Conservation (phyloP, 805 yeast genomes). For the Saccharomycopsis fermentans region DNA sequence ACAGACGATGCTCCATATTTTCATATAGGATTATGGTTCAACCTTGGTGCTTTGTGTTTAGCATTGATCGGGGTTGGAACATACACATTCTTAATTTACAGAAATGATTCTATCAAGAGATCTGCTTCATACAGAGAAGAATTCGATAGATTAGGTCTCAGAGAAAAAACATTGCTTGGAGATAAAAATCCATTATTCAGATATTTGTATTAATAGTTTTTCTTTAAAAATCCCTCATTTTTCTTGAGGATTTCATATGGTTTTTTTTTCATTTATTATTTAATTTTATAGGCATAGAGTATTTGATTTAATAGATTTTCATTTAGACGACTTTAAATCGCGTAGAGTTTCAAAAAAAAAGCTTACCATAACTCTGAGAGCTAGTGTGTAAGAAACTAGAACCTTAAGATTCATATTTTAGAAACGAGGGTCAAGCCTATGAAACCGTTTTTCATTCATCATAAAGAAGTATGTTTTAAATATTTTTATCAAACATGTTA, state of each 20-base stretch:
- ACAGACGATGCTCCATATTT: constrained; percentile 7
- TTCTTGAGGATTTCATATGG: not conserved
- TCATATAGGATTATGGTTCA: constrained; percentile 7
- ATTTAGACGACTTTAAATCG: not conserved
- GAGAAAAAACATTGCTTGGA: constrained; percentile 15
- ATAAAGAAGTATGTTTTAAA: too few relatives aligned
- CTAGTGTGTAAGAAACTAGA: too few relatives aligned
- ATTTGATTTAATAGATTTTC: not conserved
- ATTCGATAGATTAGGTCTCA: constrained; percentile 4
- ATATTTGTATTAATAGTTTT: constrained; percentile 5
- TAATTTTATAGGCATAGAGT: not conserved
- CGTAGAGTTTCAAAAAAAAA: too few relatives aligned
- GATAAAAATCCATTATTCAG: constrained; percentile 16
- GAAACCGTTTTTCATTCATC: too few relatives aligned
- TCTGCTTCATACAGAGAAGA: constrained; percentile 7
- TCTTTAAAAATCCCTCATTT: not conserved
- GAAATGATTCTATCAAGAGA: constrained; percentile 5
- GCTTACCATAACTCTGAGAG: too few relatives aligned
- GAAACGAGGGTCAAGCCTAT: too few relatives aligned
- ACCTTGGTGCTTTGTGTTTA: constrained; percentile 5
- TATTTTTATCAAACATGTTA: too few relatives aligned
- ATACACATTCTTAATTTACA: constrained; percentile 6
- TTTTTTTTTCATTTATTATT: not conserved
- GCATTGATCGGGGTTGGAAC: constrained; percentile 3
- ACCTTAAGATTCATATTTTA: too few relatives aligned